Evolutionary conservation across 2,329 filamentous ascomycete genomes (phyloP).

Genomic region (Aurifilum marmelostoma): DNA sequence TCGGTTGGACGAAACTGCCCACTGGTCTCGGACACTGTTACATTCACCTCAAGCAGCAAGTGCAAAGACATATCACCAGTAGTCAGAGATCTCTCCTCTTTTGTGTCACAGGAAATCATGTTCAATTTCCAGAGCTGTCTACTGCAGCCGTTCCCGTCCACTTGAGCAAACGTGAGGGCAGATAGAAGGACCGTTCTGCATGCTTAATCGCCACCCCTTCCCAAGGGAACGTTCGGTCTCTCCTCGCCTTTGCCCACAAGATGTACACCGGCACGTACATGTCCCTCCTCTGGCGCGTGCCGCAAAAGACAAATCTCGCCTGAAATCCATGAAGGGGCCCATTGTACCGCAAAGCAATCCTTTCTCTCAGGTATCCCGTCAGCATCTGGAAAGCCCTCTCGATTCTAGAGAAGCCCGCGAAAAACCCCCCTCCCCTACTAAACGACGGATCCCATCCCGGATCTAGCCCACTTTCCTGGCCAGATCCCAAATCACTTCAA

Average conservation of each 20-base stretch:
- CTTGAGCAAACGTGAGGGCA: conserved; percentile 6
- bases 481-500: conserved; percentile 14
- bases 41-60: background rate
- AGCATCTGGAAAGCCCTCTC: background rate
- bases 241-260: conserved; percentile 2
- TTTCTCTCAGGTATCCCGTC: background rate
- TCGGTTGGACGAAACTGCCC: no score
- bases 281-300: background rate
- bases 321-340: background rate
- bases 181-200: background rate
- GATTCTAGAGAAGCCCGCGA: background rate
- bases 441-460: conserved; percentile 5
- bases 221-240: background rate
- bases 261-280: background rate
- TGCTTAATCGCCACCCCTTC: background rate
- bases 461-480: conserved; percentile 16
- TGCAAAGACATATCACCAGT: background rate
- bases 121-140: conserved; percentile 20
- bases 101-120: conserved; percentile 13
- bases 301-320: background rate
- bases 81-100: background rate
- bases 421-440: background rate
- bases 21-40: background rate
- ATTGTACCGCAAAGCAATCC: background rate
- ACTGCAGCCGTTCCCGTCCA: conserved; percentile 12